A percentile compares a stretch with the other conserved stretches of the same genome.
Conservation (phyloP, 2,329 filamentous ascomycete genomes). For the Phoma herbarum region DNA sequence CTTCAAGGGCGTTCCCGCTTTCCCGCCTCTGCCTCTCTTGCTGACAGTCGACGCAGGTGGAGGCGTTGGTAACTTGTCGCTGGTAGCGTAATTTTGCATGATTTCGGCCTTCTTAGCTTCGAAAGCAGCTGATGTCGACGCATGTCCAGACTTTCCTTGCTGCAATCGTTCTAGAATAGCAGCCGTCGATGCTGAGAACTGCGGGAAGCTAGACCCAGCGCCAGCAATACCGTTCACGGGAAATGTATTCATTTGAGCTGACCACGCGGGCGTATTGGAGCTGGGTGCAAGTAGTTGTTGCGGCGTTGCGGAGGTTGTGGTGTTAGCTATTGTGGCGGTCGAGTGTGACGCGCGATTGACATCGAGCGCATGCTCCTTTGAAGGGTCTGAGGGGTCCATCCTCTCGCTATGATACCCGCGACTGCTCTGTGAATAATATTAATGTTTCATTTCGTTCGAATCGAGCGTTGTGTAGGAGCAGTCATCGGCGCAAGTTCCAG, state of each 20-base stretch:
- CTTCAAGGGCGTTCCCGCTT: slow-evolving; percentile 46
- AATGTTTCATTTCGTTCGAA: slow-evolving; percentile 14
- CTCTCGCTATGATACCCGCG: slow-evolving; percentile 19
- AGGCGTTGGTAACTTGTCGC: slow-evolving; percentile 53
- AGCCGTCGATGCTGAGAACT: slow-evolving; percentile 53
- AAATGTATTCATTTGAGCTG: slow-evolving; percentile 40
- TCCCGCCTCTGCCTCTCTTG: slow-evolving; percentile 47
- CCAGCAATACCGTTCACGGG: slow-evolving; percentile 16
- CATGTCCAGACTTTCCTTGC: slow-evolving; percentile 44
- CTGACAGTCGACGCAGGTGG: slow-evolving; percentile 42
- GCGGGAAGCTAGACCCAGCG: slow-evolving; percentile 34
- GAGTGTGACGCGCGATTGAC: slow-evolving; percentile 33
- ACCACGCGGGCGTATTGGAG: slow-evolving; percentile 36
- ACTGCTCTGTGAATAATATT: slow-evolving; percentile 21
- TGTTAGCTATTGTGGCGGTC: slow-evolving; percentile 29
- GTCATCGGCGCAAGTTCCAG: slow-evolving; percentile 10
- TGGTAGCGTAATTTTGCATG: slow-evolving; percentile 56
- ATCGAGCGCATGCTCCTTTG: slow-evolving; percentile 18
- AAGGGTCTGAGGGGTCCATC: slow-evolving; percentile 32
- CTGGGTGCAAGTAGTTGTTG: slow-evolving; percentile 34
- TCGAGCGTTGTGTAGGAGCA: slow-evolving; percentile 18
- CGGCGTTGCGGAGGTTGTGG: slow-evolving; percentile 31
- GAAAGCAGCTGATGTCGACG: slow-evolving; percentile 52
- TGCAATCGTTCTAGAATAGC: slow-evolving; percentile 53
- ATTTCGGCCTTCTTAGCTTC: slow-evolving; percentile 58